phyloP scores from a whole-genome alignment of 257 asterid genomes.

The Rhazya stricta region DNA sequence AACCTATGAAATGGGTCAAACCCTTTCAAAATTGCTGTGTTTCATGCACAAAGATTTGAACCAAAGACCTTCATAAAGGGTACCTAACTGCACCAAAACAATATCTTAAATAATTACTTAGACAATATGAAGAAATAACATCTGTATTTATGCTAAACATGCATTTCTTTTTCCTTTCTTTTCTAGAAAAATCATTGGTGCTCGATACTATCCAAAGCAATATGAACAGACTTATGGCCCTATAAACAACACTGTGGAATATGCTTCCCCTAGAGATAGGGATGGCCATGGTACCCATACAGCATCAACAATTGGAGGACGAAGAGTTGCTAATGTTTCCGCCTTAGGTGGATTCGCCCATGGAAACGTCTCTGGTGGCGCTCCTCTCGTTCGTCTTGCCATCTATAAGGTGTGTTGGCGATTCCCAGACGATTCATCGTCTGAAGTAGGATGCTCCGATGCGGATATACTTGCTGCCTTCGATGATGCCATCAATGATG shows the following conservation, averaged over 20 bases:
- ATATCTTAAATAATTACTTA: too few species aligned
- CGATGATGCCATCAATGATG: slow-evolving; percentile 36
- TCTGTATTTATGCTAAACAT: too few species aligned
- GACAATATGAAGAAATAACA: too few species aligned
- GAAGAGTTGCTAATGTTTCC: neutral
- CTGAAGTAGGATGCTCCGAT: neutral
- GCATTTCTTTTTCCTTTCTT: neutral
- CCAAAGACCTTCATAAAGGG: too few species aligned
- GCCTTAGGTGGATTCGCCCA: slow-evolving; percentile 12
- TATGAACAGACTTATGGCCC: slow-evolving; percentile 24
- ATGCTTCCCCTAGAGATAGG: neutral
- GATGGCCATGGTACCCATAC: neutral
- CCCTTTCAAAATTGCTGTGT: too few species aligned
- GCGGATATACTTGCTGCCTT: neutral
- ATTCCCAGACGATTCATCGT: neutral
- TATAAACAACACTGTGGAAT: slow-evolving; percentile 19
- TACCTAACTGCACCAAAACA: too few species aligned
- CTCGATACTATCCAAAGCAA: neutral
- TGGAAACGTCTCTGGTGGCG: neutral
- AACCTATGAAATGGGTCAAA: too few species aligned
- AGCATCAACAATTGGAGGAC: neutral
- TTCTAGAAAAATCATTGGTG: neutral
- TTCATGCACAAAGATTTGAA: too few species aligned
- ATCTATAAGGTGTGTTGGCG: neutral
- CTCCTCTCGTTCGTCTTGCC: neutral